Base-by-base conservation (phyloP, 176 grass and related monocot species). In the Neostapfia colusana region DNA sequence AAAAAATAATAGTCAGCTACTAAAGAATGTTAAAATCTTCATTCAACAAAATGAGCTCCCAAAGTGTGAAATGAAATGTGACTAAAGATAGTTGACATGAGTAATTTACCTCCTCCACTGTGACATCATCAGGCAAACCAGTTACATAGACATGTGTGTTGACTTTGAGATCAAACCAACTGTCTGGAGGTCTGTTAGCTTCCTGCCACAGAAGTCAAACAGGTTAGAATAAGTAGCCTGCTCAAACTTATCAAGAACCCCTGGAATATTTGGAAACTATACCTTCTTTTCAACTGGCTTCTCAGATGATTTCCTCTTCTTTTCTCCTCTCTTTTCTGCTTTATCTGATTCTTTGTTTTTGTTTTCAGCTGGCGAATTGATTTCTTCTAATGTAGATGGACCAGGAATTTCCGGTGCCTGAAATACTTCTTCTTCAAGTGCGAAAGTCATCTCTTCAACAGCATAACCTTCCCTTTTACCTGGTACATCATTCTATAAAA, bases 101-200 rank as follows among this genome's bases (percentile, higher is more conserved):
- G 20, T 20, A 84, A 94, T 48, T 82, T 87, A 99, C 95, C 84
- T 99, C 95, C 55, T 92, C 91, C 42, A 12, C 6, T 7, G 85
- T 95, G 60, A 99, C 85, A 78, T 99, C 91, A 86, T 99, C 91
- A 83, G 95, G 95, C 82, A 99, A 90, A 67, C 91, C 91, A 80
- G 70, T 92, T 35, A 95, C 37, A 65, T 99, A 95, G 69, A 99
- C 87, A 88, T 99, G 77, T 34, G 91, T 99, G 71, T 98, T 98
- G 60, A 98, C 91, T 84, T 98, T 98, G 73, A 98, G 85, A 66
- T 92, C 91, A 94, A 98, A 98, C 95, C 95, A 98, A 84, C 85
- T 86, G 20, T 94, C 91, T 63, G 95, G 95, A 70, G 95, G 91
- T 84, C 95, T 98, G 75, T 98, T 84, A 77, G 91, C 83, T 90